These are phyloP conservation scores for Trebouxia sp. DNA, from an alignment of 139 green algal species.

Conservation along the genomic window DNA sequence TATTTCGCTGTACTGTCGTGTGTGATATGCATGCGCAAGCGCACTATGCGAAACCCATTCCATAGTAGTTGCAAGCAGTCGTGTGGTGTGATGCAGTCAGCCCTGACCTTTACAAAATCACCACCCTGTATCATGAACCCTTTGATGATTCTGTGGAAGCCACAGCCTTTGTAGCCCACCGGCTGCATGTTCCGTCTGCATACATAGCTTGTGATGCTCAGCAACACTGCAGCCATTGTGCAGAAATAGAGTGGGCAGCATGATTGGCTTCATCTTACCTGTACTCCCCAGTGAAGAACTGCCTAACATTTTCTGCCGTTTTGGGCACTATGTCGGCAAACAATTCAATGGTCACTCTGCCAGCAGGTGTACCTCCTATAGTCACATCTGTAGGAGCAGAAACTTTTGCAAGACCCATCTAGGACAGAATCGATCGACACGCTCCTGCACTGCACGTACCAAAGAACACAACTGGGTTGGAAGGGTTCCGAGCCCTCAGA, in stretches of 20 bases:
- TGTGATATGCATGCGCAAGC: too few relatives aligned
- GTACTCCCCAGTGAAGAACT: slow-evolving; percentile 94
- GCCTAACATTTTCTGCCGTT: slow-evolving; percentile 89
- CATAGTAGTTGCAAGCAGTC: too few relatives aligned
- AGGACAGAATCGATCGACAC: not conserved
- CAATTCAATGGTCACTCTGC: slow-evolving; percentile 91
- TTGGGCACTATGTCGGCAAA: slow-evolving; percentile 87
- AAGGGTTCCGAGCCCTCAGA: slow-evolving; percentile 56
- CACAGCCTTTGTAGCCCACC: slow-evolving; percentile 81
- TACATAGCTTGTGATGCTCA: too few relatives aligned
- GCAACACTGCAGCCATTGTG: too few relatives aligned
- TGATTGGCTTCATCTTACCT: slow-evolving; percentile 52
- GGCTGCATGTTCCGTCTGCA: slow-evolving; percentile 79
- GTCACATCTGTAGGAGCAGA: slow-evolving; percentile 73
- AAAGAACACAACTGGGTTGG: slow-evolving; percentile 95
- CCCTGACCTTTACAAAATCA: slow-evolving; percentile 84
- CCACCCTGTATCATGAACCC: slow-evolving; percentile 93
- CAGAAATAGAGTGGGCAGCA: too few relatives aligned
- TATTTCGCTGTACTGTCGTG: too few relatives aligned
- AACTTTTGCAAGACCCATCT: not conserved
- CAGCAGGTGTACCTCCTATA: slow-evolving; percentile 76
- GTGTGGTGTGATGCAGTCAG: too few relatives aligned
- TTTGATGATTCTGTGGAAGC: slow-evolving; percentile 97
- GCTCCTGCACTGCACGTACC: too few relatives aligned
- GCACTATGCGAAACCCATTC: too few relatives aligned